Evolutionary conservation across 73 alveolate species (phyloP).

Genomic region (Paramecium bursaria): DNA sequence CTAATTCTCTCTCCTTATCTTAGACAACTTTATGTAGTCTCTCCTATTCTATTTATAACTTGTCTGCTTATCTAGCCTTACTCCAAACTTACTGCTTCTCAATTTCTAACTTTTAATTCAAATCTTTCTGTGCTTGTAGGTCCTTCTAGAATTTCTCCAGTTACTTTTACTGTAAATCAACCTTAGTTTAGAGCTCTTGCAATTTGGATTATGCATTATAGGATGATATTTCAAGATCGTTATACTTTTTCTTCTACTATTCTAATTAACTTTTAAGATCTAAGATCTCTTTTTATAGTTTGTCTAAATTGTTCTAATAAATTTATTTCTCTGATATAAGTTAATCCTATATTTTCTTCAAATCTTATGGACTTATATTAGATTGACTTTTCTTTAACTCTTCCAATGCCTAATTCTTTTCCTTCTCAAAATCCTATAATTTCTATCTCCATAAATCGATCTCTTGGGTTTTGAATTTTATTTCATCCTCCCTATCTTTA

Average conservation of each 20-base stretch:
- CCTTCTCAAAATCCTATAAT: neutral
- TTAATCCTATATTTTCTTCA: neutral
- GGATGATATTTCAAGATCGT: constrained; percentile 10
- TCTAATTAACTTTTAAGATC: constrained; percentile 12
- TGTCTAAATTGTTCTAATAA: neutral
- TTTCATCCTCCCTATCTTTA: constrained; percentile 15
- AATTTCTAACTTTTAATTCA: no score
- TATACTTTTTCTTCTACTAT: constrained; percentile 27
- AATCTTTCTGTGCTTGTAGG: no score
- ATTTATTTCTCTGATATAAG: constrained; percentile 7
- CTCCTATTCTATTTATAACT: no score
- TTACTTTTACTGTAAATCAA: no score
- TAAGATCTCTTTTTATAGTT: neutral
- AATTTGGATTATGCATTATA: constrained; percentile 21
- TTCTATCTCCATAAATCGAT: constrained; percentile 39
- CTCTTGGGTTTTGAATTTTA: neutral
- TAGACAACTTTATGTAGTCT: no score
- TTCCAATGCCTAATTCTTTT: neutral
- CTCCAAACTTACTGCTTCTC: no score
- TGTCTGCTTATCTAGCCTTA: no score
- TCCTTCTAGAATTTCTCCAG: no score
- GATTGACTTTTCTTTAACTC: constrained; percentile 3
- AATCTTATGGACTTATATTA: constrained; percentile 5
- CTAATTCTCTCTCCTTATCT: no score
- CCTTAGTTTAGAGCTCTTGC: no score